A percentile compares a stretch with the other conserved stretches of the same genome.
These are phyloP conservation scores for Myriosclerotinia duriaeana DNA, from an alignment of 2,329 filamentous ascomycete species.

Conservation along the genomic window DNA sequence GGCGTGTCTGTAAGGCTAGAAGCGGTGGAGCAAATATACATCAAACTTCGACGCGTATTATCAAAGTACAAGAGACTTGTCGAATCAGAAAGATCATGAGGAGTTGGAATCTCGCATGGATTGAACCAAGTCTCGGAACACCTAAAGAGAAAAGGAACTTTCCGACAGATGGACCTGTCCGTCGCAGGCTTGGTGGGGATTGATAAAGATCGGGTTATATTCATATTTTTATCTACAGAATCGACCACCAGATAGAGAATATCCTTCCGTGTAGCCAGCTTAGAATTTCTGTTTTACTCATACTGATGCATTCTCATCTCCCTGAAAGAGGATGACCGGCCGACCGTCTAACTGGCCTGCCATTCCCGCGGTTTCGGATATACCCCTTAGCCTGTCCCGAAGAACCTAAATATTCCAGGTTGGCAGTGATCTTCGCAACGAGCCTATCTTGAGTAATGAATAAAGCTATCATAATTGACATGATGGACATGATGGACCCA, in stretches of 20 bases:
- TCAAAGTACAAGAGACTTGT: conserved; percentile 1
- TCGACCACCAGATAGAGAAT: conserved; percentile 8
- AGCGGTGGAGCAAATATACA: conserved; percentile 28
- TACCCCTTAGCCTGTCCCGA: background rate
- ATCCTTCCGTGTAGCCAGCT: background rate
- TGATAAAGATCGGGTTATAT: conserved; percentile 1
- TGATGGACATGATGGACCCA: conserved; percentile 8
- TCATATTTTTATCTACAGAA: background rate
- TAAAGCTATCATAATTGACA: background rate
- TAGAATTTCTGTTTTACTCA: background rate
- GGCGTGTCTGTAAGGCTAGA: conserved; percentile 30
- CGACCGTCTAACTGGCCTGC: background rate
- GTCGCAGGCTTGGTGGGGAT: background rate
- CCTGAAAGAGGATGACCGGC: background rate
- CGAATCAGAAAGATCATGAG: background rate
- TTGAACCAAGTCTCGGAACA: background rate
- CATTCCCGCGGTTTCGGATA: conserved; percentile 10
- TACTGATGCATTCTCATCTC: background rate
- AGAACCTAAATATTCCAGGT: conserved; percentile 4
- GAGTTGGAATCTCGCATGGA: background rate
- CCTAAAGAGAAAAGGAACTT: background rate
- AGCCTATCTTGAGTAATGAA: background rate
- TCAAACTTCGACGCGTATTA: conserved; percentile 23
- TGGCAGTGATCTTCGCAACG: background rate
- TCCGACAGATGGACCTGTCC: background rate